A percentile compares a stretch with the other conserved stretches of the same genome.
phyloP scores from a whole-genome alignment of 208 protist species.

The Leishmania turanica region DNA sequence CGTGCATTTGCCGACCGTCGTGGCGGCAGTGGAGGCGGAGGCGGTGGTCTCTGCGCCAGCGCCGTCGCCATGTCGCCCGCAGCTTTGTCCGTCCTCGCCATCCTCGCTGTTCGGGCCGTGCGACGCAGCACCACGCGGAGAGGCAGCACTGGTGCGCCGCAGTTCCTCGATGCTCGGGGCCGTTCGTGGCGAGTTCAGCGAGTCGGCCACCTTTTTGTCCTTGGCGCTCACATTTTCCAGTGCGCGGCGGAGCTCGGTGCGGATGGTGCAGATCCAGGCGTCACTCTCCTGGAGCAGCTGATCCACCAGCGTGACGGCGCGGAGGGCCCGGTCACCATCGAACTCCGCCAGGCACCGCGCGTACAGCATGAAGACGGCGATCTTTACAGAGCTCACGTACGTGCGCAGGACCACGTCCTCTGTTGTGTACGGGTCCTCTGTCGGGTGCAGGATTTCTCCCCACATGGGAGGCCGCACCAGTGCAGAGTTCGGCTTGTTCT shows the following conservation, averaged over 20 bases:
- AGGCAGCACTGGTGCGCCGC: constrained; percentile 2
- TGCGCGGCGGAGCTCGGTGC: constrained; percentile 24
- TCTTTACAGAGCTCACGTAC: constrained; percentile 68
- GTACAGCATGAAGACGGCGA: constrained; percentile 81
- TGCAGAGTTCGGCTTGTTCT: constrained; percentile 70
- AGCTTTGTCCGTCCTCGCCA: constrained; percentile 1
- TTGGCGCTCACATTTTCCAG: constrained; percentile 18
- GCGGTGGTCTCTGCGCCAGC: background rate
- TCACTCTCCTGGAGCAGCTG: constrained; percentile 55
- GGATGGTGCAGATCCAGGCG: constrained; percentile 53
- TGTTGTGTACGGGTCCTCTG: constrained; percentile 55
- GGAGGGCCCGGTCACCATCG: constrained; percentile 69
- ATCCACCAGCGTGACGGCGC: constrained; percentile 43
- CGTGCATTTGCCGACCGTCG: background rate
- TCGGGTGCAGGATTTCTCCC: constrained; percentile 57
- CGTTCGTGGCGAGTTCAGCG: constrained; percentile 10
- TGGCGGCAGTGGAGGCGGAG: background rate
- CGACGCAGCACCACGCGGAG: background rate
- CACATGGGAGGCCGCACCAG: constrained; percentile 79
- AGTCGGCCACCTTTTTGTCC: constrained; percentile 11
- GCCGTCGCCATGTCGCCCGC: background rate
- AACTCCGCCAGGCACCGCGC: constrained; percentile 76
- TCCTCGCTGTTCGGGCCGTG: constrained; percentile 5
- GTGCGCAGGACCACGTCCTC: constrained; percentile 71
- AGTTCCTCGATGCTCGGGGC: constrained; percentile 14